Percentiles rank a stretch among this genome's conserved stretches.
Evolutionary conservation across 2,329 filamentous ascomycete genomes (phyloP).

Genomic region (Penicillium sp.): DNA sequence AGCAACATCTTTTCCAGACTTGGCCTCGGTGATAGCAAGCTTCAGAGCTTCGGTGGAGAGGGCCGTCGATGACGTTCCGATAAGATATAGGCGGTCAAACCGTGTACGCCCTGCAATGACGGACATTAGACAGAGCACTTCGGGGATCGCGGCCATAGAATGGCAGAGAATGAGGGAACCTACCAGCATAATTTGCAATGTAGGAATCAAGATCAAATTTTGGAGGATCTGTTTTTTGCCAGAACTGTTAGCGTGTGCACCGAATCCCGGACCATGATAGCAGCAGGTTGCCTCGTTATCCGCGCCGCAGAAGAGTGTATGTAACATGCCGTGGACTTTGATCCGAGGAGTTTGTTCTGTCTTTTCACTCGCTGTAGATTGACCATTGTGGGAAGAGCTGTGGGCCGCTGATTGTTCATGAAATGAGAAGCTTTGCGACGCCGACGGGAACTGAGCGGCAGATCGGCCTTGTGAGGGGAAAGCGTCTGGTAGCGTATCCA

Average conservation of each 20-base stretch:
- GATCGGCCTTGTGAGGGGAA: slow-evolving; percentile 16
- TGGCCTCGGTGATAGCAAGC: slow-evolving; percentile 68
- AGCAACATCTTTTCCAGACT: slow-evolving; percentile 64
- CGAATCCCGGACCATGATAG: background rate
- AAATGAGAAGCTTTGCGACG: slow-evolving; percentile 1
- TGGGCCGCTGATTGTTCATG: slow-evolving; percentile 1
- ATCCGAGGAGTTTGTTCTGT: slow-evolving; percentile 10
- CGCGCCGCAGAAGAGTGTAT: slow-evolving; percentile 1
- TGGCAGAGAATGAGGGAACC: background rate
- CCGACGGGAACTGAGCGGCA: slow-evolving; percentile 6
- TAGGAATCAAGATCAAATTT: slow-evolving; percentile 91
- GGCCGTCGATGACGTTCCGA: slow-evolving; percentile 70
- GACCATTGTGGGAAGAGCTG: no score
- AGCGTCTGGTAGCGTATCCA: slow-evolving; percentile 26
- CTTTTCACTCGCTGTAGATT: background rate
- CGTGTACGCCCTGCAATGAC: slow-evolving; percentile 62
- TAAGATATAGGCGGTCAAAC: slow-evolving; percentile 72
- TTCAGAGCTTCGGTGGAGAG: slow-evolving; percentile 76
- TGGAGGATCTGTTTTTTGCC: slow-evolving; percentile 55
- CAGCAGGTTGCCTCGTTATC: background rate
- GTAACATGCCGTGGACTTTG: slow-evolving; percentile 28
- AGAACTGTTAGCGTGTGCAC: background rate
- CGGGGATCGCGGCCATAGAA: background rate
- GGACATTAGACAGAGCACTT: slow-evolving; percentile 1
- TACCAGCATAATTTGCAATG: slow-evolving; percentile 80